phyloP scores from a whole-genome alignment of 768 basidiomycete species.

The Collybia sordida region DNA sequence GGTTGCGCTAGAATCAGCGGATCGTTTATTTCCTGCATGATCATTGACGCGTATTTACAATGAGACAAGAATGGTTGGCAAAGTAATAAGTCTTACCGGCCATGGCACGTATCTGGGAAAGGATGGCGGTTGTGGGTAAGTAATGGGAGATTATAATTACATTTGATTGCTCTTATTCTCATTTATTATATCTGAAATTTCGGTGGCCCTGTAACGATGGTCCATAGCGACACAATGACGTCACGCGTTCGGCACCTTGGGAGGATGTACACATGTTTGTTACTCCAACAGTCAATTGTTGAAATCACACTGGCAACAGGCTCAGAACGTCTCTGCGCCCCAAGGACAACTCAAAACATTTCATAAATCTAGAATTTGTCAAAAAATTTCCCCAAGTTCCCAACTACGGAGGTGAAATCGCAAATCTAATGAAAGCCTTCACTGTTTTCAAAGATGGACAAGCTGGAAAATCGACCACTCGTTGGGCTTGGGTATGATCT shows the following conservation, averaged over 20 bases:
- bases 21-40: constrained; percentile 47
- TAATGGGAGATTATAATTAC: constrained; percentile 2
- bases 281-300: neutral
- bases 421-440: no score
- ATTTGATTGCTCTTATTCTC: neutral
- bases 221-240: constrained; percentile 13
- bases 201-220: neutral
- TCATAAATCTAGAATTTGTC: no score
- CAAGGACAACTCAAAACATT: no score
- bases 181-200: constrained; percentile 8
- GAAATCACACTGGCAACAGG: no score
- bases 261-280: constrained; percentile 6
- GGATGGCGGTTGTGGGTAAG: constrained; percentile 1
- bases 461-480: no score
- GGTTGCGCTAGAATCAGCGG: constrained; percentile 31
- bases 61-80: neutral
- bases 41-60: neutral
- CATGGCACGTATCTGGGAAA: constrained; percentile 3
- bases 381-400: no score
- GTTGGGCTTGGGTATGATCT: no score
- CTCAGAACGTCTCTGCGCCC: no score
- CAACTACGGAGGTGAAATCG: no score
- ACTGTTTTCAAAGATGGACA: neutral
- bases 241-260: constrained; percentile 14
- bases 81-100: constrained; percentile 6